A percentile compares a stretch with the other conserved stretches of the same genome.
Evolutionary conservation across 371 early-diverging fungal genomes (phyloP).

Genomic region (Lichtheimia ornata): DNA sequence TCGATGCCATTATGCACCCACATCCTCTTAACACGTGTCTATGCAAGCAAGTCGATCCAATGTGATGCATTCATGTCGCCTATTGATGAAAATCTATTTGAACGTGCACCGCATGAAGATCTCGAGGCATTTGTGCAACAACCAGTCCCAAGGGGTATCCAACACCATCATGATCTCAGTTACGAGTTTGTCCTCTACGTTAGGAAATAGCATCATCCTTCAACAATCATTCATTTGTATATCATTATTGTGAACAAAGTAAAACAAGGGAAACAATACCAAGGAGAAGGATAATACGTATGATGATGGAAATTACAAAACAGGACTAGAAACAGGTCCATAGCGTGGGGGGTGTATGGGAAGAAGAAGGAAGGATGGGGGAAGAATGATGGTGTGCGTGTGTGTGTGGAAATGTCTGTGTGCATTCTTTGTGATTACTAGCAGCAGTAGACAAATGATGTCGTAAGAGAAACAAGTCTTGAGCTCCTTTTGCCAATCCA

Average conservation of each 20-base stretch:
- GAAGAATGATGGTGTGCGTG: too few species aligned
- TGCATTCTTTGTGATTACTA: too few species aligned
- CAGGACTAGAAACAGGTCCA: too few species aligned
- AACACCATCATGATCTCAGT: slow-evolving; percentile 36
- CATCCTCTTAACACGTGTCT: slow-evolving; percentile 66
- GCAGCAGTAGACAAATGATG: too few species aligned
- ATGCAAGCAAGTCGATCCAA: slow-evolving; percentile 30
- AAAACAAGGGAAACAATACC: too few species aligned
- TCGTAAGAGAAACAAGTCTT: too few species aligned
- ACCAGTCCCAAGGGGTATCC: slow-evolving; percentile 41
- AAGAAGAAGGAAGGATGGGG: too few species aligned
- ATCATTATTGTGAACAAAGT: not conserved
- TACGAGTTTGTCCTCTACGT: slow-evolving; percentile 56
- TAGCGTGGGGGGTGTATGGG: too few species aligned
- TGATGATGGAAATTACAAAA: too few species aligned
- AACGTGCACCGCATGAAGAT: slow-evolving; percentile 33
- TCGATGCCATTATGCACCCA: slow-evolving; percentile 57
- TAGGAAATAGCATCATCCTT: slow-evolving; percentile 9
- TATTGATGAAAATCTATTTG: slow-evolving; percentile 32
- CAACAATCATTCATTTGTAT: not conserved
- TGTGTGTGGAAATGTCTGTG: too few species aligned
- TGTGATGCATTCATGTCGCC: slow-evolving; percentile 75
- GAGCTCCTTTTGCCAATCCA: too few species aligned
- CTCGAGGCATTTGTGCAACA: slow-evolving; percentile 44
- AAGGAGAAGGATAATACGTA: too few species aligned